Evolutionary conservation across 495 filamentous ascomycete species (phyloP).

Genomic region (Cairneyella variabilis): DNA sequence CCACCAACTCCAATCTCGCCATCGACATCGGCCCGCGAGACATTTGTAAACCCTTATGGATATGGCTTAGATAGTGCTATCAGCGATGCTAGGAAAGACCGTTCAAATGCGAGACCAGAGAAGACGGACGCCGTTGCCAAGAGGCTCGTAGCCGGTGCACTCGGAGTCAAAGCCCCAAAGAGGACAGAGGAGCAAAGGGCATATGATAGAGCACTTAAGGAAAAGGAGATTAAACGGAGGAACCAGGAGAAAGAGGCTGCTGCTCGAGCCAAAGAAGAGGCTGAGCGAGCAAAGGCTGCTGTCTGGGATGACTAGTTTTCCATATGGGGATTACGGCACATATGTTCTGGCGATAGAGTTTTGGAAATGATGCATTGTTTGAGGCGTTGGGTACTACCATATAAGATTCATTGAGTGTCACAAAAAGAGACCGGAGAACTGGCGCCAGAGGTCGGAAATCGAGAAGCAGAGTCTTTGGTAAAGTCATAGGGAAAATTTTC

Average conservation of each 20-base stretch:
- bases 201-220: conserved; percentile 79
- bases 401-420: no score
- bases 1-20: conserved; percentile 31
- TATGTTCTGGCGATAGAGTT: neutral
- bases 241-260: conserved; percentile 68
- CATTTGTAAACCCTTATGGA: conserved; percentile 19
- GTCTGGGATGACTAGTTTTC: conserved; percentile 73
- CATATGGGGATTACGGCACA: neutral
- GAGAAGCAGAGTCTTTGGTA: no score
- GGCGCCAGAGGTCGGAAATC: no score
- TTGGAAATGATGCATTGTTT: conserved; percentile 8
- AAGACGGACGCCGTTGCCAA: conserved; percentile 90
- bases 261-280: conserved; percentile 60
- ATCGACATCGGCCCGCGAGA: conserved; percentile 8
- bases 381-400: conserved; percentile 5
- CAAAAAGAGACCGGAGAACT: no score
- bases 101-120: conserved; percentile 56
- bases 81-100: conserved; percentile 9
- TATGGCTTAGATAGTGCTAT: conserved; percentile 12
- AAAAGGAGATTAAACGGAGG: conserved; percentile 76
- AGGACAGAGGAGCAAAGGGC: conserved; percentile 83
- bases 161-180: conserved; percentile 78
- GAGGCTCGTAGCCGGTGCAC: conserved; percentile 82
- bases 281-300: conserved; percentile 65
- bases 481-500: no score